Evolutionary conservation across 2,329 filamentous ascomycete species (phyloP).

Genomic region (Cladosporium halotolerans): DNA sequence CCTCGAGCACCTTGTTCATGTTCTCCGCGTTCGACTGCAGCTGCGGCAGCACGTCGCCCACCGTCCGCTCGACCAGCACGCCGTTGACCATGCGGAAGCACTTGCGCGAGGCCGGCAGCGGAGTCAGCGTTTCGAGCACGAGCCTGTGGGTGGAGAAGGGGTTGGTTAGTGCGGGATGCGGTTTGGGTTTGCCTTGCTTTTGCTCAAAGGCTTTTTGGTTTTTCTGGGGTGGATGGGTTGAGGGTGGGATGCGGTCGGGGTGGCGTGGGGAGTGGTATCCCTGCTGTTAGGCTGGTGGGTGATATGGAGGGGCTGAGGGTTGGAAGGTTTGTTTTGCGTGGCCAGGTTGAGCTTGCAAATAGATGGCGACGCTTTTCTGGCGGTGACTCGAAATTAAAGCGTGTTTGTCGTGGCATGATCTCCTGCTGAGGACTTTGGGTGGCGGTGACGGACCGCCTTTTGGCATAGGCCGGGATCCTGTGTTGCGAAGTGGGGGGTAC

Average conservation of each 20-base stretch:
- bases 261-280: too few species aligned
- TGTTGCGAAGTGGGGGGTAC: not conserved
- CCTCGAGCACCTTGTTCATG: constrained; percentile 86
- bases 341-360: not conserved
- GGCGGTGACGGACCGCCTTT: not conserved
- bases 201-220: too few species aligned
- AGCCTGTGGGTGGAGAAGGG: constrained; percentile 52
- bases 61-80: constrained; percentile 87
- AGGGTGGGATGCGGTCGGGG: not conserved
- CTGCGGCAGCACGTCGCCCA: constrained; percentile 84
- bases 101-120: constrained; percentile 78
- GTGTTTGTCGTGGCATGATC: not conserved
- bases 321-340: not conserved
- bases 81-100: constrained; percentile 99
- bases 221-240: too few species aligned
- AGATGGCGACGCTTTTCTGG: not conserved
- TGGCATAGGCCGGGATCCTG: not conserved
- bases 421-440: not conserved
- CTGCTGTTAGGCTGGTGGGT: too few species aligned
- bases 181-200: not conserved
- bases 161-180: not conserved
- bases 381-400: not conserved
- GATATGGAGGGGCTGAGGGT: too few species aligned
- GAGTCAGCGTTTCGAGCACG: constrained; percentile 84
- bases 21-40: constrained; percentile 92